phyloP scores from a whole-genome alignment of 441 rosid genomes.

The Sinapis alba region DNA sequence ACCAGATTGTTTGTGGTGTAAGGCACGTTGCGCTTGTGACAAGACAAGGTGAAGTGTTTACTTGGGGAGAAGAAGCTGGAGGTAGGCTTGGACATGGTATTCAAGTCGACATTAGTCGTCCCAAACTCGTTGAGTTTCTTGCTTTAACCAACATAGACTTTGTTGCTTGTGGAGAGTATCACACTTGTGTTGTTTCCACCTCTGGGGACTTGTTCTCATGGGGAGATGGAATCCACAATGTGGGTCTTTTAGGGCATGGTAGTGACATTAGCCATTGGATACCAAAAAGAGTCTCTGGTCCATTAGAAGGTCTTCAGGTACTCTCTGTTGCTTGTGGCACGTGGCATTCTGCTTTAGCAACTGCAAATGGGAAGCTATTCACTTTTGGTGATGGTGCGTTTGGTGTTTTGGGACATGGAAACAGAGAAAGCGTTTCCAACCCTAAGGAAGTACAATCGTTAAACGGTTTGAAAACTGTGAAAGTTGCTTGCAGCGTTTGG shows the following conservation, averaged over 20 bases:
- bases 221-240: constrained; percentile 92
- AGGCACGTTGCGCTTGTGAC: constrained; percentile 86
- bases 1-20: constrained; percentile 83
- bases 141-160: constrained; percentile 74
- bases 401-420: constrained; percentile 86
- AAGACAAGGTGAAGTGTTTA: constrained; percentile 93
- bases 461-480: constrained; percentile 72
- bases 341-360: constrained; percentile 90
- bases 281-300: constrained; percentile 84
- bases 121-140: constrained; percentile 77
- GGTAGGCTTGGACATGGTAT: constrained; percentile 95
- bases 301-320: constrained; percentile 86
- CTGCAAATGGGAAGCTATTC: constrained; percentile 75
- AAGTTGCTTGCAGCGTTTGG: constrained; percentile 94
- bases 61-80: constrained; percentile 96
- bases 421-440: constrained; percentile 61
- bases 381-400: constrained; percentile 93
- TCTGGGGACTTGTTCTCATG: constrained; percentile 82
- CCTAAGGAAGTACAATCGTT: constrained; percentile 80
- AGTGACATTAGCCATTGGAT: constrained; percentile 86
- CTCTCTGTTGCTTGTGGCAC: constrained; percentile 84
- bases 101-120: constrained; percentile 64
- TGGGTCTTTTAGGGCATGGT: constrained; percentile 89
- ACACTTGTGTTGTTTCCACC: constrained; percentile 78
- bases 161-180: constrained; percentile 85